Evolutionary conservation across 352 stramenopile genomes (phyloP).

Genomic region (Globisporangium uncinulatum): DNA sequence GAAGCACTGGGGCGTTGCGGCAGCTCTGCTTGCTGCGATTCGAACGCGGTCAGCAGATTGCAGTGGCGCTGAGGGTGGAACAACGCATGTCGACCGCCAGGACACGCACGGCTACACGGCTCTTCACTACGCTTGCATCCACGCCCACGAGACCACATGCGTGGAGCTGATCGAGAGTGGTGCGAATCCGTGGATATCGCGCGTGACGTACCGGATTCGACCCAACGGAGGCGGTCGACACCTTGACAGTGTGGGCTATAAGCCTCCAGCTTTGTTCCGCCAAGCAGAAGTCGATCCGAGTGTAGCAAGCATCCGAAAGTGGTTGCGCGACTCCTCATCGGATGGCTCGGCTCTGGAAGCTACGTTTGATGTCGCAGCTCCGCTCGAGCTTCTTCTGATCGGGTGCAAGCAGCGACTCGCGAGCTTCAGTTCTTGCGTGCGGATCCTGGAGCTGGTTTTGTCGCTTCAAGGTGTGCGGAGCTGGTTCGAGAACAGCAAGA

Average conservation of each 20-base stretch:
- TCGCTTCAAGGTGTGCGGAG: background rate
- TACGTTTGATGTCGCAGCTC: slow-evolving; percentile 20
- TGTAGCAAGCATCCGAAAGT: slow-evolving; percentile 4
- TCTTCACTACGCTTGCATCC: slow-evolving; percentile 48
- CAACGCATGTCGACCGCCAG: slow-evolving; percentile 16
- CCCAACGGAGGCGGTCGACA: slow-evolving; percentile 1
- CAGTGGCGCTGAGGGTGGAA: background rate
- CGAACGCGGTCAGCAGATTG: background rate
- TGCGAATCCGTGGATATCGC: slow-evolving; percentile 24
- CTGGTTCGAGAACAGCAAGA: background rate
- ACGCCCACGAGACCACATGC: slow-evolving; percentile 23
- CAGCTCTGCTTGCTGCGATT: slow-evolving; percentile 24
- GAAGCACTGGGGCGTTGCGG: slow-evolving; percentile 27
- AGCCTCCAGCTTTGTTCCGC: slow-evolving; percentile 13
- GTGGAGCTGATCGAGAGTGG: slow-evolving; percentile 24
- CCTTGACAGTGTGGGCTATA: slow-evolving; percentile 30
- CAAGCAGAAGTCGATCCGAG: background rate
- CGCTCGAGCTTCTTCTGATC: slow-evolving; percentile 22
- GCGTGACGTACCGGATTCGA: slow-evolving; percentile 14
- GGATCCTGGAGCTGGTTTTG: slow-evolving; percentile 12
- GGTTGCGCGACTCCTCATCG: background rate
- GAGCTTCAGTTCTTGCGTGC: slow-evolving; percentile 8
- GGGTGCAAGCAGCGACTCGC: slow-evolving; percentile 7
- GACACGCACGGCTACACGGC: slow-evolving; percentile 48
- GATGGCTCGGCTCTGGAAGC: background rate